Evolutionary conservation across 2,329 filamentous ascomycete species (phyloP), one percentile per base, ranked within the genome.

Genomic region (Hymenoscyphus linearis): DNA sequence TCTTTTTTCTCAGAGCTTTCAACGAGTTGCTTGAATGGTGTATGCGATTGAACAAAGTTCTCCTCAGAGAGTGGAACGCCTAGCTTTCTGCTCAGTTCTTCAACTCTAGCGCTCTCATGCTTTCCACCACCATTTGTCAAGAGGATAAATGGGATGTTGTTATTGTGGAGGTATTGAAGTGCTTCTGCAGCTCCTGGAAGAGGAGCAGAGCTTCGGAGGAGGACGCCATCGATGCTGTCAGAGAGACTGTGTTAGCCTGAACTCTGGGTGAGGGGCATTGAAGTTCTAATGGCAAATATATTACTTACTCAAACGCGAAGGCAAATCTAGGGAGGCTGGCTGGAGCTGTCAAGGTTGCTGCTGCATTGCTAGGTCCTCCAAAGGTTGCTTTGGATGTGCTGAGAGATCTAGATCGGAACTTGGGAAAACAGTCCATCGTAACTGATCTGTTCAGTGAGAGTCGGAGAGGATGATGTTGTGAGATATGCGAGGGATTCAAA

Each of bases 71-170:
- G 78, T 16, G 80, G 75, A 1, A 92, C 78, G 27, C 82, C 79
- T 6, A 96, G 81, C 67, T 85, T 85, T 52, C 81, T 74, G 67
- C 83, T 86, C 58, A 96, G 80, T 63, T 93, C 88, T 7, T 78
- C 78, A 34, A 91, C 88, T 18, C 91, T 84, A 62, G 89, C 86
- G 2, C 78, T 79, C 76, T 98, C 93, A 65, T 86, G 85, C 71
- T 89, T 91, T 61, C 95, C 95, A 50, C 95, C 95, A 68, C 95
- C 95, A 76, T 99, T 99, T 62, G 95, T 99, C 65, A 99, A 81
- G 36, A 99, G 85, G 70, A 99, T 93, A 77, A 96, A 98, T 13
- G 93, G 93, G 53, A 97, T 91, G 54, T 84, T 80, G 70, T 92
- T 82, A 54, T 82, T 76, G 68, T 92, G 85, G 22, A 98, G 85